phyloP scores from a whole-genome alignment of 2,329 filamentous ascomycete species.

The Erysiphe pulchra region DNA sequence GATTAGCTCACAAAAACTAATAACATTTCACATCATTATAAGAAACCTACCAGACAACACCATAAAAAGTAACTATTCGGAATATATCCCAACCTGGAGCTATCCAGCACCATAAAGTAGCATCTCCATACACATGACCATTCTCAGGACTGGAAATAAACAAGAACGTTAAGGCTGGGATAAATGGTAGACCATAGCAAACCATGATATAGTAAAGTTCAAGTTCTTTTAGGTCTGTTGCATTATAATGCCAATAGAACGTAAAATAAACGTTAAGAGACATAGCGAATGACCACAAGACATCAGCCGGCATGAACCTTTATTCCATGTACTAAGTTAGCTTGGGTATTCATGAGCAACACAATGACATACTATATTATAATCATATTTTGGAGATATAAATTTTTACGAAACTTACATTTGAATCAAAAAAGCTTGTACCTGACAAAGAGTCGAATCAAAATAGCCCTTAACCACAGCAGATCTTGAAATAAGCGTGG shows the following conservation, averaged over 20 bases:
- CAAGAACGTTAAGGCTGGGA: constrained; percentile 41
- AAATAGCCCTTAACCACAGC: neutral
- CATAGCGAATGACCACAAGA: constrained; percentile 59
- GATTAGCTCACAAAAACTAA: neutral
- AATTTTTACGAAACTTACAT: constrained; percentile 27
- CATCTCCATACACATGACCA: constrained; percentile 45
- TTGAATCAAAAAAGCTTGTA: constrained; percentile 59
- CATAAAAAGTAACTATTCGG: constrained; percentile 53
- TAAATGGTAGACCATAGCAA: constrained; percentile 49
- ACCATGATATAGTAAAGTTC: constrained; percentile 43
- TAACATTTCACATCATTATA: neutral
- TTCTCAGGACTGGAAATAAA: constrained; percentile 28
- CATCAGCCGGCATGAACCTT: constrained; percentile 57
- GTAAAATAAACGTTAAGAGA: constrained; percentile 63
- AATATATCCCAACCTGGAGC: constrained; percentile 38
- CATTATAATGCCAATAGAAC: constrained; percentile 50
- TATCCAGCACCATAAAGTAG: constrained; percentile 65
- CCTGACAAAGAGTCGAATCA: constrained; percentile 24
- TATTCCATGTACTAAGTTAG: neutral
- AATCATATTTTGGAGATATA: too few relatives aligned
- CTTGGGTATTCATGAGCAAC: too few relatives aligned
- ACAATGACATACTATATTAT: too few relatives aligned
- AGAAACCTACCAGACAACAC: constrained; percentile 34
- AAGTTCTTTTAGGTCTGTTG: constrained; percentile 33
- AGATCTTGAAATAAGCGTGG: constrained; percentile 3